Base-by-base conservation (phyloP, 352 stramenopile genomes). In the Phytopythium litorale region DNA sequence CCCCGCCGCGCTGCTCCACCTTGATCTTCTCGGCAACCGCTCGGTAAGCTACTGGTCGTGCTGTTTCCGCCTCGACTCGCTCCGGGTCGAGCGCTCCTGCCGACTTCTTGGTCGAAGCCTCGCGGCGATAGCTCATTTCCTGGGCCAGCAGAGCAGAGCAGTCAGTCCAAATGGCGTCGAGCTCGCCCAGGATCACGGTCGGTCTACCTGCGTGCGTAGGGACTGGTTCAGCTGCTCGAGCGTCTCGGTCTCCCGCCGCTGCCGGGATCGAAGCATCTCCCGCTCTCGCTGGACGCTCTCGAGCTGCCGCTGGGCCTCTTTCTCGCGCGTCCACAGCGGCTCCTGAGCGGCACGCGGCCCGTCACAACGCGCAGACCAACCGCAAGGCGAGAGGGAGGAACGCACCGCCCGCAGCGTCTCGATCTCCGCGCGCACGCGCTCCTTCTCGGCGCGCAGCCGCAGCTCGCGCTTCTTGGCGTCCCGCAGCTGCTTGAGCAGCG, bases 371-470 rank as follows among this genome's bases (percentile, higher is more conserved):
- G 13, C 4, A 16, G 12, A 13, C 9, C 16, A n/a, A 15, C 5
- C 7, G 3, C 15, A 37, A 8, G 1, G 0, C 25, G 4, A 54
- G 18, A 12, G 2, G 19, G 23, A 38, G 33, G 1, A 53, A 30
- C 68, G 7, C 48, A 89, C 81, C 33, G 65, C 73, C 11, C 76
- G 70, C 23, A 87, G 54, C 37, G 79, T 62, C 50, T 72, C 68
- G 9, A 89, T 70, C 42, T 88, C 79, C 52, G 66, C 65, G 23
- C 79, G 79, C 45, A 91, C 68, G 38, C 76, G 79, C 68, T 86
- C 80, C 60, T 88, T 89, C 73, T 91, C 81, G 15, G 66, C 78
- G 19, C 72, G 75, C n/a, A 89, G 63, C n/a, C 71, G 66, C 56
- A 89, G 73, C 55, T 91, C 81, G 62, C 73, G 78, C 43, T 86